A percentile compares a stretch with the other conserved stretches of the same genome.
Evolutionary conservation across 225 moss, liverwort and hornwort species (phyloP).

Genomic region (Bryum argenteum): DNA sequence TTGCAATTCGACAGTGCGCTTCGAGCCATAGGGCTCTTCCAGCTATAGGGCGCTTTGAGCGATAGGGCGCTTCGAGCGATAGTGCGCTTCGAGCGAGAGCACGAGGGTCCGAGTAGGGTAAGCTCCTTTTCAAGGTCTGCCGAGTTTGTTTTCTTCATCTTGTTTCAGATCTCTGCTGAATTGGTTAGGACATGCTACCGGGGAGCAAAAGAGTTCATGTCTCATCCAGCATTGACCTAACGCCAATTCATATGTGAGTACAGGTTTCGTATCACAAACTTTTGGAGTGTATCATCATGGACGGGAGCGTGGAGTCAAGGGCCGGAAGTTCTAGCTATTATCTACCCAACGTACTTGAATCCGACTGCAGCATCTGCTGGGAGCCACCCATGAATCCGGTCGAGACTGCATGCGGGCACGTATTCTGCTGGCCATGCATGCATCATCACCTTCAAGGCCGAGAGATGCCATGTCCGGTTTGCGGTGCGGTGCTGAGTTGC

Average conservation of each 20-base stretch:
- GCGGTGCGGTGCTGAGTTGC: constrained; percentile 5
- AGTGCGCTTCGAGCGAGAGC: too few species aligned
- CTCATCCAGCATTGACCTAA: too few species aligned
- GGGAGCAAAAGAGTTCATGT: too few species aligned
- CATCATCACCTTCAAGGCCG: neutral
- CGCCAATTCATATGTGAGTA: too few species aligned
- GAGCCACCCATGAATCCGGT: neutral
- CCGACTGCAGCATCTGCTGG: constrained; percentile 10
- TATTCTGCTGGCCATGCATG: constrained; percentile 15
- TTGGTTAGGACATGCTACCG: too few species aligned
- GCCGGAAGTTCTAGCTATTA: constrained; percentile 9
- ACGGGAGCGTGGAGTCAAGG: neutral
- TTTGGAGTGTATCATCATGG: neutral
- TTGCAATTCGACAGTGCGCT: too few species aligned
- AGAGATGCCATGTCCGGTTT: constrained; percentile 19
- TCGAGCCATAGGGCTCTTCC: too few species aligned
- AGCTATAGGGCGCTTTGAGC: too few species aligned
- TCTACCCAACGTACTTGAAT: neutral
- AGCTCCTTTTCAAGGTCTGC: too few species aligned
- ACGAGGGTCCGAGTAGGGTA: too few species aligned
- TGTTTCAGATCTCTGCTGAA: too few species aligned
- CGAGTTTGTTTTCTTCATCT: too few species aligned
- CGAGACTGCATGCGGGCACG: constrained; percentile 10
- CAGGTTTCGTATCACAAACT: neutral
- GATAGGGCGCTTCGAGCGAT: neutral